Evolutionary conservation across 164 flowering plant genomes (phyloP), one percentile per base, ranked within the genome.

Genomic region (Vitis rotundifolia): DNA sequence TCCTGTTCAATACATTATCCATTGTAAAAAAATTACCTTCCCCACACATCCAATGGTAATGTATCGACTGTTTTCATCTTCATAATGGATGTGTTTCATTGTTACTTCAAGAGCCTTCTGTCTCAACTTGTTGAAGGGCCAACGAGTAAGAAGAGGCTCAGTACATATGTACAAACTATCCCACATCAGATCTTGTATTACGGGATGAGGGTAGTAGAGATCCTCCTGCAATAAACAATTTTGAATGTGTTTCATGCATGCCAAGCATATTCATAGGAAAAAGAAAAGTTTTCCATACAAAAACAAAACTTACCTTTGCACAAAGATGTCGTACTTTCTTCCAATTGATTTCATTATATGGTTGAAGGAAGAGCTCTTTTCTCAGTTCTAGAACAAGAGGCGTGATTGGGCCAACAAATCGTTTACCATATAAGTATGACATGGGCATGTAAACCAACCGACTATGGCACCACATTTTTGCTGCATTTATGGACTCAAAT

Each of bases 1-100:
- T 19, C 2, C 9, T 9, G 48, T 22, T 13, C 14, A 58, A 51
- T 22, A 16, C 37, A 2, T 7, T 7, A 3, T 31, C 44, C 44
- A 3, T 4, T 3, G 0, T 4, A 31, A 4, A 31, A 31, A 31
- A 31, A 31, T 63, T 63, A 73, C 82, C 77, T 80, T 83, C 11
- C 68, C 77, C 6, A 83, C 76, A 65, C 83, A 76, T 13, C 82
- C 87, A 11, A 77, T 74, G 2, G 86, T 81, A 19, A 85, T 81
- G 66, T 83, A 85, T 37, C 88, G 70, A 65, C 88, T 85, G 16
- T 74, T 74, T 63, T 85, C 81, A 71, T 81, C 86, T 61, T 84
- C 85, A 49, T 84, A 84, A 47, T 82, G 85, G 28, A 82, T 78
- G 66, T 77, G 82, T 22, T 76, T 72, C 82, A 82, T 84, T 14